Evolutionary conservation across 768 basidiomycete species (phyloP).

Genomic region (Tricholoma matsutake): DNA sequence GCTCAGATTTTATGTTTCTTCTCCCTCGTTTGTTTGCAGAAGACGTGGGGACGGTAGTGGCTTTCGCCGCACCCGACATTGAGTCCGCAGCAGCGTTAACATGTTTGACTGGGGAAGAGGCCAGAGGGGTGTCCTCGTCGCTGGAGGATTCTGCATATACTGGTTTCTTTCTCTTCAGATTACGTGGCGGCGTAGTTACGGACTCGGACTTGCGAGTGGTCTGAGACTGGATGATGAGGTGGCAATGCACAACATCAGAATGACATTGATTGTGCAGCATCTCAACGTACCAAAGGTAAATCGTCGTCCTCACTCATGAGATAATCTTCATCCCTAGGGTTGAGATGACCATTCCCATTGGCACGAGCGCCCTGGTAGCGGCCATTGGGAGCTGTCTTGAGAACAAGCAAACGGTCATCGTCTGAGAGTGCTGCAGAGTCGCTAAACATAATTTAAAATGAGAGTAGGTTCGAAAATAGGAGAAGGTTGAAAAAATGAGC

Average conservation of each 20-base stretch:
- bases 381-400: slow-evolving; percentile 42
- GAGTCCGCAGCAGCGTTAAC: slow-evolving; percentile 33
- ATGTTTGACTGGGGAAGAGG: slow-evolving; percentile 67
- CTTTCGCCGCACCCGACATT: slow-evolving; percentile 39
- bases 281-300: slow-evolving; percentile 59
- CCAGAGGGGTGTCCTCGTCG: slow-evolving; percentile 70
- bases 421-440: slow-evolving; percentile 54
- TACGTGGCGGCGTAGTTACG: slow-evolving; percentile 33
- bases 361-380: slow-evolving; percentile 30
- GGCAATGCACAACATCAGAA: slow-evolving; percentile 20
- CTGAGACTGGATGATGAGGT: slow-evolving; percentile 48
- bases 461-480: slow-evolving; percentile 22
- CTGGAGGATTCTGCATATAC: slow-evolving; percentile 56
- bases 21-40: slow-evolving; percentile 39
- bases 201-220: slow-evolving; percentile 46
- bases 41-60: slow-evolving; percentile 26
- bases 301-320: slow-evolving; percentile 72
- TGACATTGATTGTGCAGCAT: slow-evolving; percentile 6
- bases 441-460: slow-evolving; percentile 38
- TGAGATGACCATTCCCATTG: slow-evolving; percentile 45
- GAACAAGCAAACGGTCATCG: slow-evolving; percentile 53
- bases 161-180: slow-evolving; percentile 60
- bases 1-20: slow-evolving; percentile 31
- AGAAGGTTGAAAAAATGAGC: slow-evolving; percentile 10
- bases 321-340: slow-evolving; percentile 34